These are phyloP conservation scores for Zygnema cylindricum DNA, from an alignment of 139 green algal species.

Conservation along the genomic window DNA sequence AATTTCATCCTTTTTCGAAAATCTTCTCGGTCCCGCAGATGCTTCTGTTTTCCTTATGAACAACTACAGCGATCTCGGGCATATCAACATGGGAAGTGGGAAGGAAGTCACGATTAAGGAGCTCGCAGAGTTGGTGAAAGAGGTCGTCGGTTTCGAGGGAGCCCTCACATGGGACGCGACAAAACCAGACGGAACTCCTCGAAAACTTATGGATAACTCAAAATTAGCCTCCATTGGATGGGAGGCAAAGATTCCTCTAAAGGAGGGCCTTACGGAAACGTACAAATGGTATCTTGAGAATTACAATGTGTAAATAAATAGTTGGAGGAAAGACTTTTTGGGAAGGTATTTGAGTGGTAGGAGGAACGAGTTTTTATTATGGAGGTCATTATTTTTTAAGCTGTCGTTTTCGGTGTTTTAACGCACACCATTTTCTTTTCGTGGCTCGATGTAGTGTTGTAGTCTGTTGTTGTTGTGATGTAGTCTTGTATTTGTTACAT, in stretches of 20 bases:
- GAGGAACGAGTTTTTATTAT: too few relatives aligned
- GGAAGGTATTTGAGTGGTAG: too few relatives aligned
- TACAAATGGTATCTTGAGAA: constrained; percentile 59
- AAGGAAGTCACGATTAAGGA: constrained; percentile 57
- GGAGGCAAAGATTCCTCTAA: constrained; percentile 44
- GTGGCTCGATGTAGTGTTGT: too few relatives aligned
- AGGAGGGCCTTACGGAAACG: constrained; percentile 47
- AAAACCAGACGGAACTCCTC: constrained; percentile 49
- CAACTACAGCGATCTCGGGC: constrained; percentile 55
- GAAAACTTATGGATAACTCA: constrained; percentile 58
- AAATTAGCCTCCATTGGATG: constrained; percentile 38
- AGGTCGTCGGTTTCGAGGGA: constrained; percentile 51
- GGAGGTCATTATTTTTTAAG: too few relatives aligned
- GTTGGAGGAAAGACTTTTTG: too few relatives aligned
- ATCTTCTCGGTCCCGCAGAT: too few relatives aligned
- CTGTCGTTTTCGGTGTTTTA: too few relatives aligned
- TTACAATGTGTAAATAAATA: constrained; percentile 49
- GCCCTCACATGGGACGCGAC: constrained; percentile 46
- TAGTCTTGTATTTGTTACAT: too few relatives aligned
- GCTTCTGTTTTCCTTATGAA: constrained; percentile 52
- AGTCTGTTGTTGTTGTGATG: too few relatives aligned
- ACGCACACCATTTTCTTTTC: too few relatives aligned
- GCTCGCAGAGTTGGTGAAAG: constrained; percentile 54
- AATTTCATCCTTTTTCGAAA: too few relatives aligned
- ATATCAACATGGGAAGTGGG: constrained; percentile 59